Conservation (phyloP, 805 yeast genomes). For the Huiozyma sinensis region DNA sequence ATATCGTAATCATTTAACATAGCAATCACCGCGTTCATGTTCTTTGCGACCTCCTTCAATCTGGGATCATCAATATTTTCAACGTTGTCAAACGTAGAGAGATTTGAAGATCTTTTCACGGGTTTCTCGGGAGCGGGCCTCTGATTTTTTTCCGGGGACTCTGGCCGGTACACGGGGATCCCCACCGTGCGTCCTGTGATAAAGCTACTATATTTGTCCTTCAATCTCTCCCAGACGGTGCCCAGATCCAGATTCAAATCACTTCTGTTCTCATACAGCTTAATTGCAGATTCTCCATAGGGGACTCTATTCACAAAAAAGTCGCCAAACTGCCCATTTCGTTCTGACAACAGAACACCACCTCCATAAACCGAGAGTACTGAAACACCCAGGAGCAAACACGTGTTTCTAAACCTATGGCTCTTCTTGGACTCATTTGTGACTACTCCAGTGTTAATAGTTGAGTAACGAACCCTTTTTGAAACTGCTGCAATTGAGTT, state of each 20-base stretch:
- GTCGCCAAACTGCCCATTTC: slow-evolving; percentile 55
- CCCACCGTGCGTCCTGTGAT: slow-evolving; percentile 15
- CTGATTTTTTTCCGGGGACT: not conserved
- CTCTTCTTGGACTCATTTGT: slow-evolving; percentile 2
- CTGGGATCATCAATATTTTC: not conserved
- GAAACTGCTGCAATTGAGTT: too few relatives aligned
- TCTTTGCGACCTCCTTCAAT: slow-evolving; percentile 9
- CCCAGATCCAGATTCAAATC: not conserved
- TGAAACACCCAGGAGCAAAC: slow-evolving; percentile 24
- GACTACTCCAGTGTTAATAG: slow-evolving; percentile 10
- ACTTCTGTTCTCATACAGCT: slow-evolving; percentile 32
- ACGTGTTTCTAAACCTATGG: slow-evolving; percentile 25
- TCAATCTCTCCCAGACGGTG: slow-evolving; percentile 13
- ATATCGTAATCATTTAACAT: slow-evolving; percentile 22
- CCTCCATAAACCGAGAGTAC: slow-evolving; percentile 39
- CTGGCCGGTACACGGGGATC: slow-evolving; percentile 5
- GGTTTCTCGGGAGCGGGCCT: not conserved
- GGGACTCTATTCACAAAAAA: slow-evolving; percentile 55
- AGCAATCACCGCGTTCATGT: slow-evolving; percentile 28
- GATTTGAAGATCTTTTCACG: not conserved
- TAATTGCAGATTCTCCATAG: slow-evolving; percentile 44
- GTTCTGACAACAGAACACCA: slow-evolving; percentile 48
- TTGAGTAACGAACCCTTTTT: slow-evolving; percentile 4
- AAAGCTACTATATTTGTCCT: slow-evolving; percentile 15
- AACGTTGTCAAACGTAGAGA: not conserved